These are phyloP conservation scores for Hirschioporus abietinus DNA, from an alignment of 768 basidiomycete genomes.

Conservation along the genomic window DNA sequence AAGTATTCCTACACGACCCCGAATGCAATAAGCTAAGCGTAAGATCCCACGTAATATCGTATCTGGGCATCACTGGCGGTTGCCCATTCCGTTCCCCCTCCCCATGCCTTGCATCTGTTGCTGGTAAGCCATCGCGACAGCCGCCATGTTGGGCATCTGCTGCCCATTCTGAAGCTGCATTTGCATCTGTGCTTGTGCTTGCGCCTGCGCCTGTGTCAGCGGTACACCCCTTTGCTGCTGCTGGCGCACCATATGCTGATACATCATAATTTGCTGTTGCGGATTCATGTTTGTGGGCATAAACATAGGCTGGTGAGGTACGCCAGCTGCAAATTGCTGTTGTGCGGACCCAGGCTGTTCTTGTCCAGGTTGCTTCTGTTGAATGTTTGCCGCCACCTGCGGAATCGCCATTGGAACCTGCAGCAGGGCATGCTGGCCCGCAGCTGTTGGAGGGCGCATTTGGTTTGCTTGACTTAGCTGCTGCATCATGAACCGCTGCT, in stretches of 20 bases:
- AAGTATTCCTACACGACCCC: background rate
- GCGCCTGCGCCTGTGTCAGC: slow-evolving; percentile 14
- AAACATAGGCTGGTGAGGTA: background rate
- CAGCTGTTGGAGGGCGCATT: background rate
- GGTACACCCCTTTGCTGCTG: slow-evolving; percentile 2
- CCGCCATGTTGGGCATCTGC: slow-evolving; percentile 7
- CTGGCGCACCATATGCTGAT: slow-evolving; percentile 4
- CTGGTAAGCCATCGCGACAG: slow-evolving; percentile 15
- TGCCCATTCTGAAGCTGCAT: slow-evolving; percentile 14
- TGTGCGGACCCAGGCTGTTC: slow-evolving; percentile 10
- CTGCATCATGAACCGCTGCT: background rate
- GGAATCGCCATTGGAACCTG: slow-evolving; percentile 9
- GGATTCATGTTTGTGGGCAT: background rate
- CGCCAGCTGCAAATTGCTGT: background rate
- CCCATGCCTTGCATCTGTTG: slow-evolving; percentile 19
- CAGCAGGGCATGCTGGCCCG: background rate
- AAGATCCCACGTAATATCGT: background rate
- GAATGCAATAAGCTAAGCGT: background rate
- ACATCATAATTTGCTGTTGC: slow-evolving; percentile 1
- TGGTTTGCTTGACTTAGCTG: slow-evolving; percentile 5
- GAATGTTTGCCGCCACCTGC: slow-evolving; percentile 14
- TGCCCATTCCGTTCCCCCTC: background rate
- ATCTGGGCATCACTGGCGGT: background rate
- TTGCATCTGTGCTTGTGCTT: slow-evolving; percentile 15
- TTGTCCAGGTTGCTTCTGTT: slow-evolving; percentile 18